Conservation (phyloP, 2,329 filamentous ascomycete genomes). For the Calonectria multiphialidica region DNA sequence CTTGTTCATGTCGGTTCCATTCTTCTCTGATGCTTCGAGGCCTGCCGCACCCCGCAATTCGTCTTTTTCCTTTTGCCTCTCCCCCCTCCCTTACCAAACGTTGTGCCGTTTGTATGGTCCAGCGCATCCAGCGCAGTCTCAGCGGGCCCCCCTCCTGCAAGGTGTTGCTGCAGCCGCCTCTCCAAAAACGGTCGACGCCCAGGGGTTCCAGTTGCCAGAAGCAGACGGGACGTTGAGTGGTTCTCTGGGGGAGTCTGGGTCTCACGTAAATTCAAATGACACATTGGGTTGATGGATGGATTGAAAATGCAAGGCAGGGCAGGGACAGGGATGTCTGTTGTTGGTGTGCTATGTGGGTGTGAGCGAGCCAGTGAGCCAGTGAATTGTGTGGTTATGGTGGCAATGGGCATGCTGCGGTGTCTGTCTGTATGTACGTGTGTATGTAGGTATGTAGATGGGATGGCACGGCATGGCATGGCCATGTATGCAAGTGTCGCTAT, state of each 20-base stretch:
- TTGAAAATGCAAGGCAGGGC: background rate
- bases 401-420: background rate
- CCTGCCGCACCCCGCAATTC: background rate
- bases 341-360: background rate
- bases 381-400: background rate
- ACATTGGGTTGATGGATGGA: background rate
- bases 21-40: background rate
- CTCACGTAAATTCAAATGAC: background rate
- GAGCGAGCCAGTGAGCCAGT: background rate
- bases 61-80: no score
- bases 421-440: background rate
- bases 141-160: background rate
- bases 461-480: background rate
- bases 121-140: background rate
- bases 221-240: background rate
- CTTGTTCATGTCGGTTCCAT: conserved; percentile 1
- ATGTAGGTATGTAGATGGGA: background rate
- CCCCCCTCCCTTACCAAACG: no score
- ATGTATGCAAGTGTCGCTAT: background rate
- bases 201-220: background rate
- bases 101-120: background rate
- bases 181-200: background rate
- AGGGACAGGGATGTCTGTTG: no score
- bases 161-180: background rate
- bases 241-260: background rate